Conservation (phyloP, 345 rosid genomes). For the Xanthoceras sorbifolium region DNA sequence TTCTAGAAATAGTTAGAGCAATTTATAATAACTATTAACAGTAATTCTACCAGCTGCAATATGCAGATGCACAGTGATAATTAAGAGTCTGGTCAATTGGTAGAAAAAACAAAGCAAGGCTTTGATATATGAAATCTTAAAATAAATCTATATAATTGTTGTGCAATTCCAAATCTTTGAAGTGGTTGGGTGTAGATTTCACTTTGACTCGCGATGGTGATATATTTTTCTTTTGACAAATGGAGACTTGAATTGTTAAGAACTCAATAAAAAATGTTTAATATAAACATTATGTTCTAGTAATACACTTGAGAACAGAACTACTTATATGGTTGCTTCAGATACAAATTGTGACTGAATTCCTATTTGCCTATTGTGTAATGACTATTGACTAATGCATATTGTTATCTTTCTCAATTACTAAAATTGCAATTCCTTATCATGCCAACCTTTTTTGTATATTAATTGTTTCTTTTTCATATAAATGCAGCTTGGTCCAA, state of each 20-base stretch:
- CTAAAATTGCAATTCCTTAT: not conserved
- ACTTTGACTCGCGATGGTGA: not conserved
- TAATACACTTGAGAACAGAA: not conserved
- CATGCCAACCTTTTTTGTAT: not conserved
- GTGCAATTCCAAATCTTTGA: not conserved
- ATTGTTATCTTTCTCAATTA: not conserved
- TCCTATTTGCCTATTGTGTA: not conserved
- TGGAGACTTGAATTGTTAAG: no score
- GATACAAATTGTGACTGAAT: not conserved
- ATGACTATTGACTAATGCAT: not conserved
- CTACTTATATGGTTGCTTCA: not conserved
- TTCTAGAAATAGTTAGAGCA: not conserved
- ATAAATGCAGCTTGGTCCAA: slow-evolving; percentile 82
- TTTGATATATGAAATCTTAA: not conserved
- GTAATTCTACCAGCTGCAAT: not conserved
- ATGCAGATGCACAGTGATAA: not conserved
- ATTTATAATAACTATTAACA: not conserved
- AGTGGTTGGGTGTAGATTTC: not conserved
- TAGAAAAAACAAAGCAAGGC: not conserved
- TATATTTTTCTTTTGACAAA: not conserved
- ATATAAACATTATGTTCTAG: not conserved
- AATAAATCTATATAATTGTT: not conserved
- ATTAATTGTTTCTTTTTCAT: not conserved
- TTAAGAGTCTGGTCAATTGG: not conserved
- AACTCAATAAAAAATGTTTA: not conserved